Percentiles rank a stretch among this genome's conserved stretches.
Conservation (phyloP, 306 rosid species). For the Adenanthera pavonina region DNA sequence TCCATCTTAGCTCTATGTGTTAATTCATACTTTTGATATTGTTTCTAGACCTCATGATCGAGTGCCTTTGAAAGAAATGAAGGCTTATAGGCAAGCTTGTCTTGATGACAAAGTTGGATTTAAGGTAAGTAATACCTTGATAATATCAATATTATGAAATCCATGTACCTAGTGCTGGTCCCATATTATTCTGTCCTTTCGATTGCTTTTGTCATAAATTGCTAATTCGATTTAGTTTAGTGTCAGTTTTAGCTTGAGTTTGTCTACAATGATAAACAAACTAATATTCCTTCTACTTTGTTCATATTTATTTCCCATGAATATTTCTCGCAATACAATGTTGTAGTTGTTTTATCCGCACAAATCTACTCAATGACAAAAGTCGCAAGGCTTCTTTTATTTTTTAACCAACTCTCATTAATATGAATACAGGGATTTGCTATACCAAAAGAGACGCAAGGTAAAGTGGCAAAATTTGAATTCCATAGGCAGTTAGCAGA, state of each 20-base stretch:
- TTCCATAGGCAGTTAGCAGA: constrained; percentile 88
- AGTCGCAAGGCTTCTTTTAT: too few relatives aligned
- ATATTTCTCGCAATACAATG: background rate
- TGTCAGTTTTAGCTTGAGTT: constrained; percentile 16
- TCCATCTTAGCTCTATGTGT: too few relatives aligned
- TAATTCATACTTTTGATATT: constrained; percentile 28
- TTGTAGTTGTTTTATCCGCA: constrained; percentile 1
- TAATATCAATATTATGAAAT: background rate
- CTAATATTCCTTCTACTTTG: constrained; percentile 7
- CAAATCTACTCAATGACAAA: constrained; percentile 15
- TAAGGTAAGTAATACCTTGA: constrained; percentile 64
- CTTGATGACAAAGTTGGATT: too few relatives aligned
- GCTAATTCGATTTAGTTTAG: constrained; percentile 25
- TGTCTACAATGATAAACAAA: constrained; percentile 6
- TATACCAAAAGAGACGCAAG: constrained; percentile 83
- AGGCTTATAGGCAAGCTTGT: too few relatives aligned
- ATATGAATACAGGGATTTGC: constrained; percentile 75
- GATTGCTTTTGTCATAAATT: constrained; percentile 18
- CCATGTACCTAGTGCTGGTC: constrained; percentile 21
- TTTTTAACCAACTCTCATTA: background rate
- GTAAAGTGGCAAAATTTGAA: constrained; percentile 71
- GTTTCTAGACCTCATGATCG: constrained; percentile 86
- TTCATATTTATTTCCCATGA: constrained; percentile 9
- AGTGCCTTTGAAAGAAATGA: constrained; percentile 85
- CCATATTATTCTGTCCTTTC: background rate